A percentile compares a stretch with the other conserved stretches of the same genome.
These are phyloP conservation scores for Boeremia lycopersici DNA, from an alignment of 2,329 filamentous ascomycete species.

Conservation along the genomic window DNA sequence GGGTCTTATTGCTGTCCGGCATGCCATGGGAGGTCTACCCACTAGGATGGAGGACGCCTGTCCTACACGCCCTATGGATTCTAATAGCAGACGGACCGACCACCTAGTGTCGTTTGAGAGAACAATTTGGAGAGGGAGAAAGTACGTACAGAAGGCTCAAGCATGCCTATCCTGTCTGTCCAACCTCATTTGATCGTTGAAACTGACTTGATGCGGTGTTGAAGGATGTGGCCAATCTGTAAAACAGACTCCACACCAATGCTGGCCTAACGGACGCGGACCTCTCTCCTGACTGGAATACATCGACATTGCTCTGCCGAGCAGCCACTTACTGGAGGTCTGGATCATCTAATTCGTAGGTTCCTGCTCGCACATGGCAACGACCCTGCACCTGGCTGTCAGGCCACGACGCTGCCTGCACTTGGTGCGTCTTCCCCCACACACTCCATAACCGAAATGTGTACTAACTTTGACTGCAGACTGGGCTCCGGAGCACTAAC, in stretches of 20 bases:
- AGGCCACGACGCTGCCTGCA: background rate
- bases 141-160: conserved; percentile 44
- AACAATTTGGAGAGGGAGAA: conserved; percentile 3
- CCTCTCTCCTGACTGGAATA: background rate
- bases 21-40: background rate
- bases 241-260: background rate
- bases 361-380: background rate
- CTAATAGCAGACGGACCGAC: conserved; percentile 15
- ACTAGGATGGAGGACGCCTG: background rate
- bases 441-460: background rate
- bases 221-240: conserved; percentile 26
- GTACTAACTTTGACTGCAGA: background rate
- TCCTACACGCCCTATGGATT: conserved; percentile 1
- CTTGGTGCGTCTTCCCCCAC: conserved; percentile 1
- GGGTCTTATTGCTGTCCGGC: background rate
- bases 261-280: background rate
- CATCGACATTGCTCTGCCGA: background rate
- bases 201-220: conserved; percentile 42
- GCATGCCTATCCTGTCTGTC: conserved; percentile 31
- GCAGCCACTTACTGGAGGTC: background rate
- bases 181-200: conserved; percentile 30
- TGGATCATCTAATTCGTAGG: background rate
- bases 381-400: background rate
- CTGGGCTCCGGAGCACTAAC: conserved; percentile 36
- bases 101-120: background rate